These are phyloP conservation scores for Santalum album DNA, from an alignment of 164 flowering plant species.

Conservation along the genomic window DNA sequence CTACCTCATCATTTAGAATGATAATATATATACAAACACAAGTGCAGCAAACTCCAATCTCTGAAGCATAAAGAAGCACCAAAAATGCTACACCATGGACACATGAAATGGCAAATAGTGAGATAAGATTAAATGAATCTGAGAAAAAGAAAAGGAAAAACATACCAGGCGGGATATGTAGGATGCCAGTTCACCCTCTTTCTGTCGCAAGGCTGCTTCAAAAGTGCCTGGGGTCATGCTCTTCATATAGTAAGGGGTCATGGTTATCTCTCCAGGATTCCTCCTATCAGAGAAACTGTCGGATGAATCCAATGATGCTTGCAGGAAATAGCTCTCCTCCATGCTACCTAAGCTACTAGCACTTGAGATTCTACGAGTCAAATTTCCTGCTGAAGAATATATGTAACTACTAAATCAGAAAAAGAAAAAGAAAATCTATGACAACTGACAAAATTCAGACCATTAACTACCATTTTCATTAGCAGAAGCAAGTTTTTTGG, in stretches of 20 bases:
- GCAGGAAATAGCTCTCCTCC: slow-evolving; percentile 93
- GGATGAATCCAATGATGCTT: slow-evolving; percentile 86
- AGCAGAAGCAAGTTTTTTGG: slow-evolving; percentile 36
- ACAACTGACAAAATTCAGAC: neutral
- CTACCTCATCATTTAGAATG: too few species aligned
- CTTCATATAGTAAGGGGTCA: slow-evolving; percentile 72
- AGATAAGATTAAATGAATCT: too few species aligned
- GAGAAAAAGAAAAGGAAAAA: slow-evolving; percentile 2
- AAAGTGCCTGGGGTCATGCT: slow-evolving; percentile 87
- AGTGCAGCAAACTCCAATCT: too few species aligned
- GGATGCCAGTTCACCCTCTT: slow-evolving; percentile 97
- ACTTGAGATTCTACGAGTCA: slow-evolving; percentile 66
- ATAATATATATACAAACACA: too few species aligned
- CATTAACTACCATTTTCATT: slow-evolving; percentile 59
- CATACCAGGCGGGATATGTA: slow-evolving; percentile 93
- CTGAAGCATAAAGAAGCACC: neutral
- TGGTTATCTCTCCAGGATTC: slow-evolving; percentile 40
- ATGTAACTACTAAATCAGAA: neutral
- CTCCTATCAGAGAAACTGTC: slow-evolving; percentile 60
- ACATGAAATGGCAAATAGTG: neutral
- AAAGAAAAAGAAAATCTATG: neutral
- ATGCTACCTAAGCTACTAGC: slow-evolving; percentile 85
- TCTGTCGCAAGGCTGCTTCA: slow-evolving; percentile 88
- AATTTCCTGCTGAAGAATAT: slow-evolving; percentile 36
- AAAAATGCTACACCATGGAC: neutral